Conservation (phyloP, 257 asterid species). For the Thymus quinquecostatus region DNA sequence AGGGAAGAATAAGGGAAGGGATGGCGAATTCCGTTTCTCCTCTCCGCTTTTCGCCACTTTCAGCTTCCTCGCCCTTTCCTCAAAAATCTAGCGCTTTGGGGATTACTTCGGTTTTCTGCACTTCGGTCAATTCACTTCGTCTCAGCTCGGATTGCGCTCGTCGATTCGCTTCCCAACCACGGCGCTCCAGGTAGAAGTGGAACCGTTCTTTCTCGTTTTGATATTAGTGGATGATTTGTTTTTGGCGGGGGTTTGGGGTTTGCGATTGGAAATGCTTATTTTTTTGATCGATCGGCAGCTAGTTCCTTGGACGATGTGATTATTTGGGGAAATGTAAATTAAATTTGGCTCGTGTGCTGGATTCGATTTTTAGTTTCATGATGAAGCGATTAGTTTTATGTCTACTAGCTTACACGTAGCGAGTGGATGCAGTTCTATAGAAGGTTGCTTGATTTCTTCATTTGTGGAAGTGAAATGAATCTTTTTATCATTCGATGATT, state of each 20-base stretch:
- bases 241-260: background rate
- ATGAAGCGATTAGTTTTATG: background rate
- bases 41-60: slow-evolving; percentile 43
- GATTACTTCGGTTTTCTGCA: slow-evolving; percentile 39
- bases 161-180: slow-evolving; percentile 33
- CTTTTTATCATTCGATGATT: slow-evolving; percentile 14
- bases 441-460: slow-evolving; percentile 17
- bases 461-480: slow-evolving; percentile 19
- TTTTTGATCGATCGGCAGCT: slow-evolving; percentile 4
- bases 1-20: slow-evolving; percentile 13
- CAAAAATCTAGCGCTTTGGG: slow-evolving; percentile 37
- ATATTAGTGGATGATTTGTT: background rate
- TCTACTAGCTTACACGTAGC: background rate
- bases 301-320: background rate
- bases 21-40: slow-evolving; percentile 58
- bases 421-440: background rate
- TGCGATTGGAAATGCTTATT: background rate
- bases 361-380: slow-evolving; percentile 7
- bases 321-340: background rate
- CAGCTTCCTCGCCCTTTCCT: slow-evolving; percentile 36
- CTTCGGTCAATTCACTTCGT: slow-evolving; percentile 34
- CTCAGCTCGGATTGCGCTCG: slow-evolving; percentile 23
- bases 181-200: slow-evolving; percentile 50
- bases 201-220: background rate
- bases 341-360: background rate